Base-by-base conservation (phyloP, 495 filamentous ascomycete species). In the Cryomyces antarcticus region DNA sequence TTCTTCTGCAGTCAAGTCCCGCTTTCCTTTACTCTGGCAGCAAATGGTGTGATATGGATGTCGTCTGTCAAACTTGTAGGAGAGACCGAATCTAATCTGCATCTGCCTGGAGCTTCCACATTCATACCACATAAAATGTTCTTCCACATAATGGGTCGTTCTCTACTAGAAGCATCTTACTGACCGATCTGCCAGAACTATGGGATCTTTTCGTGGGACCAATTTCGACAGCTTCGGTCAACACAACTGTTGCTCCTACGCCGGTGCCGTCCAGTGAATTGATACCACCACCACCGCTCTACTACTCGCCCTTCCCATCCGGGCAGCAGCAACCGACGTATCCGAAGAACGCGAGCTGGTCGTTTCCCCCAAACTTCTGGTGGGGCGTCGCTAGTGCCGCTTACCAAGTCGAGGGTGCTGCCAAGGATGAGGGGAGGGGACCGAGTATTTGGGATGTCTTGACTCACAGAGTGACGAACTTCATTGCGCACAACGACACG, bases 341-440 rank as follows among this genome's bases (percentile, higher is more conserved):
- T n/a, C 43, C 45, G 31, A 47, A 50, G 38, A 51, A 49, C 42
- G 7, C 30, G 1, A 39, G 17, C 28, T 33, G 28, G 30, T 28
- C 28, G 13, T 45, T 46, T 13, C 57, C 55, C 1, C 38, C 34
- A 6, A 44, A 49, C 37, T 60, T 60, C 49, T 46, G 30, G n/a
- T 54, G 52, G 40, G 57, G 55, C 17, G 55, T 55, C 0, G 57
- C 57, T 10, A 46, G 51, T 28, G 41, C 49, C 11, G 53, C 57
- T 0, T 56, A 49, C 31, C 57, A 60, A 42, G 52, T 60, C 31
- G 57, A 60, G 42, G 57, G 57, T 3, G 57, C 50, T 9, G 49
- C 48, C 9, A 47, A 45, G 37, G 53, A 44, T 37, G 53, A 56
- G 36, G 55, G 53, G 24, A 37, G 50, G 28, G 53, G 51, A 7